phyloP scores from a whole-genome alignment of 192 early-diverging fungal species.

The Umbelopsis sp. region DNA sequence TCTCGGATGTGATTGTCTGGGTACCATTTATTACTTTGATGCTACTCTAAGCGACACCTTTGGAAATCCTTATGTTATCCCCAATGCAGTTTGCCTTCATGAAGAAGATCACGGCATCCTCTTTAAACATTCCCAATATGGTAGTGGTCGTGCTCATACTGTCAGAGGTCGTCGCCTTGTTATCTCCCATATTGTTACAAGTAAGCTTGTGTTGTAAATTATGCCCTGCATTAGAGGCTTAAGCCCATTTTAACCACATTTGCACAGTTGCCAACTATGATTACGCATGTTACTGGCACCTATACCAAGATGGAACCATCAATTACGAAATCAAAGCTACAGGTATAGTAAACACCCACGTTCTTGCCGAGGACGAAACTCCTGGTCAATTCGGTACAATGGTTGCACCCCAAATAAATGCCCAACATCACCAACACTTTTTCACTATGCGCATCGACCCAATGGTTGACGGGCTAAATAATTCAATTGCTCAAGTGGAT shows the following conservation, averaged over 20 bases:
- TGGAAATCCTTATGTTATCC: conserved; percentile 37
- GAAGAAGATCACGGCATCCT: conserved; percentile 44
- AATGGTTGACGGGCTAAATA: conserved; percentile 44
- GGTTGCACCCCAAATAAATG: conserved; percentile 45
- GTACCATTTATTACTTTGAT: conserved; percentile 48
- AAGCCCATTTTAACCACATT: neutral
- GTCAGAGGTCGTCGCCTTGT: conserved; percentile 40
- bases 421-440: conserved; percentile 46
- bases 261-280: conserved; percentile 46
- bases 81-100: conserved; percentile 44
- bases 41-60: conserved; percentile 38
- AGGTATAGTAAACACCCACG: conserved; percentile 43
- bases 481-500: conserved; percentile 37
- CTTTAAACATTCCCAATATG: conserved; percentile 43
- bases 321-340: conserved; percentile 47
- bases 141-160: conserved; percentile 37
- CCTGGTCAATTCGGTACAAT: conserved; percentile 37
- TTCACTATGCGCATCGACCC: conserved; percentile 48
- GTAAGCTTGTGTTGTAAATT: conserved; percentile 3
- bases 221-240: neutral
- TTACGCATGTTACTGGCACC: conserved; percentile 45
- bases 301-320: conserved; percentile 46
- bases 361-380: conserved; percentile 42
- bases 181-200: conserved; percentile 45
- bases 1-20: conserved; percentile 45